Percentiles rank a stretch among this genome's conserved stretches.
These are phyloP conservation scores for Phytophthora tentaculata DNA, from an alignment of 352 stramenopile species.

Conservation along the genomic window DNA sequence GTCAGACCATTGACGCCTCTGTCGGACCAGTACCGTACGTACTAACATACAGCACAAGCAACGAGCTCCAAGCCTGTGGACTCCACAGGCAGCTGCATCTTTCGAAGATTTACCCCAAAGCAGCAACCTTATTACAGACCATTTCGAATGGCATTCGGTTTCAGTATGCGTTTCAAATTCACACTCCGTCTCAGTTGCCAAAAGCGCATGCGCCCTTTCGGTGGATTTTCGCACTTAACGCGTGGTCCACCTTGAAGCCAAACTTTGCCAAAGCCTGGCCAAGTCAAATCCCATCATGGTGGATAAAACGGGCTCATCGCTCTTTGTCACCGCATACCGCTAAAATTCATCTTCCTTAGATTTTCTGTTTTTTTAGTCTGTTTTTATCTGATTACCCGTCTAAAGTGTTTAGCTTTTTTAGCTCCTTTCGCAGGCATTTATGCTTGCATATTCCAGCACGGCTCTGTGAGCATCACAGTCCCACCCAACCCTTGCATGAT, in stretches of 20 bases:
- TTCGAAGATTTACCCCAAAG: slow-evolving; percentile 9
- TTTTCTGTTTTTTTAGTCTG: not conserved
- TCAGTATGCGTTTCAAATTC: slow-evolving; percentile 21
- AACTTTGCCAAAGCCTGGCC: slow-evolving; percentile 15
- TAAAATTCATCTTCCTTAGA: not conserved
- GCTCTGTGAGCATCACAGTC: slow-evolving; percentile 25
- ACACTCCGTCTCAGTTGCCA: slow-evolving; percentile 35
- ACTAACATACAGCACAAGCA: not conserved
- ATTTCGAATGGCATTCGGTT: slow-evolving; percentile 3
- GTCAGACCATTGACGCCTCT: no score
- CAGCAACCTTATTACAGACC: slow-evolving; percentile 20
- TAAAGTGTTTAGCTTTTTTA: no score
- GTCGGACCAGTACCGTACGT: no score
- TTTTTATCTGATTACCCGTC: slow-evolving; percentile 5
- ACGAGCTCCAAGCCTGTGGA: no score
- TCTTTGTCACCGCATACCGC: slow-evolving; percentile 3
- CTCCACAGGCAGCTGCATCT: slow-evolving; percentile 20
- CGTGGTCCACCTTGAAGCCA: slow-evolving; percentile 43
- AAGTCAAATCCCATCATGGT: slow-evolving; percentile 29
- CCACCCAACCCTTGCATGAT: slow-evolving; percentile 23
- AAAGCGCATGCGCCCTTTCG: slow-evolving; percentile 23
- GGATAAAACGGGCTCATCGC: slow-evolving; percentile 16
- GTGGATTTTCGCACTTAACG: slow-evolving; percentile 25
- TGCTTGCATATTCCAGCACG: slow-evolving; percentile 9
- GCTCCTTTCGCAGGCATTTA: not conserved